These are phyloP conservation scores for Linnemannia schmuckeri DNA, from an alignment of 192 early-diverging fungal genomes.

Conservation along the genomic window DNA sequence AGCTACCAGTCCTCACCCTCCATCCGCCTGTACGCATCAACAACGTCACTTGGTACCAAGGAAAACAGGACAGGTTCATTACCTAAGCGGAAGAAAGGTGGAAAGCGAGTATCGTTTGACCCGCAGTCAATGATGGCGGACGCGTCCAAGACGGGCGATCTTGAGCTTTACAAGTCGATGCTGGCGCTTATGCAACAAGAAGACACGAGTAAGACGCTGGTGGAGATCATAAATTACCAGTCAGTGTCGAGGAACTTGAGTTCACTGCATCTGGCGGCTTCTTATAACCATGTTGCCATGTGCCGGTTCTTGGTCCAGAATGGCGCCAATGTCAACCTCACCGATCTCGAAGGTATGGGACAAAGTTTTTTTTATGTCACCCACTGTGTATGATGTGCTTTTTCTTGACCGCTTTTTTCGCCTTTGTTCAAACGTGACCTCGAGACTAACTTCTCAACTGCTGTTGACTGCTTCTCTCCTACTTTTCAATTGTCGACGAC, in stretches of 20 bases:
- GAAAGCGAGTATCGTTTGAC: constrained; percentile 44
- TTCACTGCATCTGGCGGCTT: constrained; percentile 43
- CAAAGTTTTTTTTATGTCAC: constrained; percentile 8
- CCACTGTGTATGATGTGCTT: constrained; percentile 54
- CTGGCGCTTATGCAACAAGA: constrained; percentile 14
- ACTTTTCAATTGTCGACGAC: background rate
- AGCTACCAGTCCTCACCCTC: constrained; percentile 57
- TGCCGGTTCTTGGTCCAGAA: constrained; percentile 36
- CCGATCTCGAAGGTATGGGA: constrained; percentile 64
- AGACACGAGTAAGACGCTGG: constrained; percentile 13
- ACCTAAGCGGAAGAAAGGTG: constrained; percentile 14
- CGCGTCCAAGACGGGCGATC: constrained; percentile 45
- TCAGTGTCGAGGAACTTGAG: constrained; percentile 46
- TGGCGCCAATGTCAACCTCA: constrained; percentile 63
- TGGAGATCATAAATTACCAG: constrained; percentile 47
- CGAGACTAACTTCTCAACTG: background rate
- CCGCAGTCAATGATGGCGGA: constrained; percentile 50
- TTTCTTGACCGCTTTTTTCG: background rate
- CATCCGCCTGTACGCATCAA: constrained; percentile 22
- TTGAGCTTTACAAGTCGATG: constrained; percentile 40
- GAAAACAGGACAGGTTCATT: background rate
- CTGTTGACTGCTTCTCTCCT: background rate
- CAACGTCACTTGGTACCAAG: background rate
- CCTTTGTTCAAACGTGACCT: background rate
- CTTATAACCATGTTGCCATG: constrained; percentile 49